These are phyloP conservation scores for Kernera saxatilis DNA, from an alignment of 345 rosid species.

Conservation along the genomic window DNA sequence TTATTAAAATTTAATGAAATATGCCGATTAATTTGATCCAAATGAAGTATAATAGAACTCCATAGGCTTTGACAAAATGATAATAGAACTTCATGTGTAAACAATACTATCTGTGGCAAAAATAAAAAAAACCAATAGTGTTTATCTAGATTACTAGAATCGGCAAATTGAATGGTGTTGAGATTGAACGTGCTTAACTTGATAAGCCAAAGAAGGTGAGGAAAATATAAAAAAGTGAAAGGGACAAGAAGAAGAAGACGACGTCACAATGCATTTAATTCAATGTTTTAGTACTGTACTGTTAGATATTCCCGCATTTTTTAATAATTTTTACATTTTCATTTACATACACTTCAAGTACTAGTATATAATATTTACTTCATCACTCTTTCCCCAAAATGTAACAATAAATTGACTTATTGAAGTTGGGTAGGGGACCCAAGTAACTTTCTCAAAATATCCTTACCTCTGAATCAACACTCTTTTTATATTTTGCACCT, in stretches of 20 bases:
- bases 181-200: conserved; percentile 21
- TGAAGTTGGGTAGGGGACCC: conserved; percentile 19
- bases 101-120: neutral
- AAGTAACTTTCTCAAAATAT: conserved; percentile 14
- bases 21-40: neutral
- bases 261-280: conserved; percentile 28
- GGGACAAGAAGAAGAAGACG: conserved; percentile 18
- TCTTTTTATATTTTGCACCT: conserved; percentile 15
- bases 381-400: conserved; percentile 29
- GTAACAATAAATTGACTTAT: conserved; percentile 20
- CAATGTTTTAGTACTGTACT: conserved; percentile 8
- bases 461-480: conserved; percentile 17
- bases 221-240: conserved; percentile 14
- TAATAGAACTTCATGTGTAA: neutral
- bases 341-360: neutral
- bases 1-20: neutral
- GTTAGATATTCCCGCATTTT: neutral
- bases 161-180: conserved; percentile 13
- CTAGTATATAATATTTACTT: conserved; percentile 6
- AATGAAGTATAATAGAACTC: neutral
- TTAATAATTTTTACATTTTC: neutral
- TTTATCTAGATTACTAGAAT: neutral
- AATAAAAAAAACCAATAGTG: neutral
- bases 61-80: neutral
- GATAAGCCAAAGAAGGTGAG: conserved; percentile 19